phyloP scores from a whole-genome alignment of 805 yeast species.

The Saccharomycopsis sp. region DNA sequence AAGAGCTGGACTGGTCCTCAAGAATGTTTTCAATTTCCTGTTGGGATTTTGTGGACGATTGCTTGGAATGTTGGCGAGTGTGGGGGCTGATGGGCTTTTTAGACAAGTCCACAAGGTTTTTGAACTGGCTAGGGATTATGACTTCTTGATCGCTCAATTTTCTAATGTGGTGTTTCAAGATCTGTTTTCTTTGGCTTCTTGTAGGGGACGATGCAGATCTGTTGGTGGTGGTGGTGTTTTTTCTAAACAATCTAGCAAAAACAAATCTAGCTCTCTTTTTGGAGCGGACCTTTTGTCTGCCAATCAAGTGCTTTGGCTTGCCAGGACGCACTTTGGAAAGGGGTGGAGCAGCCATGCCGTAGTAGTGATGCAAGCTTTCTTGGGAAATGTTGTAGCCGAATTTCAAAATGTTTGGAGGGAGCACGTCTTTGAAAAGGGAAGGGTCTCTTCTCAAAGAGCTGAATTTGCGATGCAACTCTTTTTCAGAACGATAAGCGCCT shows the following conservation, averaged over 20 bases:
- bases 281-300: conserved; percentile 4
- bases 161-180: conserved; percentile 12
- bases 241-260: background rate
- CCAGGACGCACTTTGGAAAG: background rate
- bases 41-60: conserved; percentile 1
- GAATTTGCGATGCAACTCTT: conserved; percentile 3
- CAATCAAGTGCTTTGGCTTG: background rate
- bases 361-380: conserved; percentile 11
- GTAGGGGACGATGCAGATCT: background rate
- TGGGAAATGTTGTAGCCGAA: conserved; percentile 15
- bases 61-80: background rate
- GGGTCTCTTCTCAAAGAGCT: background rate
- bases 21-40: conserved; percentile 3
- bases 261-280: conserved; percentile 14
- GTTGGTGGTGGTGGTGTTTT: background rate
- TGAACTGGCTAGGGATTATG: conserved; percentile 3
- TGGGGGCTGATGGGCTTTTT: background rate
- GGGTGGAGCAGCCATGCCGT: conserved; percentile 3
- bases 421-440: conserved; percentile 6
- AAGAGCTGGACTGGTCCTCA: conserved; percentile 15
- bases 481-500: background rate
- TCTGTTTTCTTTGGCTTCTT: conserved; percentile 12
- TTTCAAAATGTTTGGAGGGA: conserved; percentile 9
- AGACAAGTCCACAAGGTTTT: conserved; percentile 12
- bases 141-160: conserved; percentile 12